Percentiles rank a stretch among this genome's conserved stretches.
Evolutionary conservation across 768 basidiomycete species (phyloP).

Genomic region (Hygrocybe coccinea): DNA sequence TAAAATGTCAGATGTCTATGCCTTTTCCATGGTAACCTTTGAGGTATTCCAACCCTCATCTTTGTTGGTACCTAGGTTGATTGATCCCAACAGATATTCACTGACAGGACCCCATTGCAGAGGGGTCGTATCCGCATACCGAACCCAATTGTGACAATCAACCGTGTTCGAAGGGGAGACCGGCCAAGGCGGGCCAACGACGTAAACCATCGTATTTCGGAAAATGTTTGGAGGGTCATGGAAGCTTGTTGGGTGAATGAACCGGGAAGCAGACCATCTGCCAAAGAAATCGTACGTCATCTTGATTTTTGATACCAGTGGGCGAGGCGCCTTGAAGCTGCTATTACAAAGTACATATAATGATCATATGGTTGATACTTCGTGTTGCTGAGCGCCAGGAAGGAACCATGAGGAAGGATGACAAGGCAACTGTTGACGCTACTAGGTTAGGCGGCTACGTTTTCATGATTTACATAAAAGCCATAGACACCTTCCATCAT

Average conservation of each 20-base stretch:
- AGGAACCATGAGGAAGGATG: too few species aligned
- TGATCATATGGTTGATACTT: too few species aligned
- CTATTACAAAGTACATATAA: too few species aligned
- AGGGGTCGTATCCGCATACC: background rate
- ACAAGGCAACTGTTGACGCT: too few species aligned
- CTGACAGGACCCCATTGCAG: conserved; percentile 17
- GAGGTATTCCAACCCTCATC: background rate
- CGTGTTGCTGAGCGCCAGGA: too few species aligned
- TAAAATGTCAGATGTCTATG: conserved; percentile 22
- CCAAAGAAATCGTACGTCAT: background rate
- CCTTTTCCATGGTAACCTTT: background rate
- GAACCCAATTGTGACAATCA: background rate
- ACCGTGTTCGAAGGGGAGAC: background rate
- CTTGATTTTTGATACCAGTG: background rate
- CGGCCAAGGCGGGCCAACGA: background rate
- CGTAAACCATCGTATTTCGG: background rate
- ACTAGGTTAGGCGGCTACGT: too few species aligned
- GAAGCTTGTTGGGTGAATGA: conserved; percentile 1
- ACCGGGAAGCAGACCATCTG: background rate
- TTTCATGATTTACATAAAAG: too few species aligned
- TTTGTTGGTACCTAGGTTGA: background rate
- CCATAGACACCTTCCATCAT: too few species aligned
- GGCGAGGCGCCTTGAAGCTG: too few species aligned
- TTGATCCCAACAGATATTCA: conserved; percentile 18
- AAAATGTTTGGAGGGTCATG: background rate